Evolutionary conservation across 176 grass and related monocot genomes (phyloP).

Genomic region (Hordeum marinum): DNA sequence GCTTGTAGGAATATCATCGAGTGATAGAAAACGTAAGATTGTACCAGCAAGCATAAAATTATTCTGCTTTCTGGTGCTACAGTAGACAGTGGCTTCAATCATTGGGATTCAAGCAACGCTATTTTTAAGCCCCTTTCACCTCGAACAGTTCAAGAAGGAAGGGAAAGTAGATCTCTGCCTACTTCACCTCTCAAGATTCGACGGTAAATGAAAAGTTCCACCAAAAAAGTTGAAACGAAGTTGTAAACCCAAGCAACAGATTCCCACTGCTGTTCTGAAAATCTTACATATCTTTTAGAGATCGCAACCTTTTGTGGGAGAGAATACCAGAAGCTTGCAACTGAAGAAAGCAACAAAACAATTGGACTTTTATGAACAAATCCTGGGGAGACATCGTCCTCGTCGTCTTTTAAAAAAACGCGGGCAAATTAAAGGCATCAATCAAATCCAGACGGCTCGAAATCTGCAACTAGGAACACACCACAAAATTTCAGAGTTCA

Average conservation of each 20-base stretch:
- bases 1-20: background rate
- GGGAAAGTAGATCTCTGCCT: conserved; percentile 5
- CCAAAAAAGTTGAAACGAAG: conserved; percentile 8
- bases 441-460: background rate
- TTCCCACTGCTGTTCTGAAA: conserved; percentile 2
- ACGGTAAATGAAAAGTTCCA: background rate
- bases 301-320: background rate
- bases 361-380: background rate
- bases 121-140: conserved; percentile 14
- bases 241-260: conserved; percentile 20
- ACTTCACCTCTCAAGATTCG: background rate
- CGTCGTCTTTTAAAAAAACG: background rate
- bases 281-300: conserved; percentile 3
- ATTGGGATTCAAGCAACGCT: background rate
- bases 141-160: background rate
- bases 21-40: background rate
- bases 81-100: background rate
- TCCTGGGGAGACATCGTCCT: background rate
- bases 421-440: background rate
- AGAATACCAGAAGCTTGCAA: conserved; percentile 10
- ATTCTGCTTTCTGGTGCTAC: conserved; percentile 15
- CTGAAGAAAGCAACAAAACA: background rate
- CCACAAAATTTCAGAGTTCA: background rate
- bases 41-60: background rate
- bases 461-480: background rate